Evolutionary conservation across 2,329 filamentous ascomycete genomes (phyloP), one percentile per base, ranked within the genome.

Genomic region (Alternaria panax): DNA sequence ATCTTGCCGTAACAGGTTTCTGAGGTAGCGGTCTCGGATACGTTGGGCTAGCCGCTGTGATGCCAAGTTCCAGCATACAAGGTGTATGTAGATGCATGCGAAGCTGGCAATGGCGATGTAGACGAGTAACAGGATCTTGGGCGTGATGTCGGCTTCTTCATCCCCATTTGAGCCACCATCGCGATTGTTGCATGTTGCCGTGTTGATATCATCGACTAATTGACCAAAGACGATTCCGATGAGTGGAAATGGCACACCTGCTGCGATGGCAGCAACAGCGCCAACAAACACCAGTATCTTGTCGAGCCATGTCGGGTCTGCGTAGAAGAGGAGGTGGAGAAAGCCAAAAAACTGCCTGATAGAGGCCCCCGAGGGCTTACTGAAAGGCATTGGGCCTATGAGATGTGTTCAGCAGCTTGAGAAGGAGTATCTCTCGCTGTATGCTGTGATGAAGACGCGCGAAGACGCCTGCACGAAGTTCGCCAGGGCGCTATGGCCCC

Each of bases 51-150:
- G 80, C 4, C 88, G 85, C 62, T 88, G 87, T 55, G 87, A 88
- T 60, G 85, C 83, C 65, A 90, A 79, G 63, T 82, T 87, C 88
- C 88, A 91, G 65, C 84, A 88, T 9, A 85, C 80, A 28, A 88
- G 82, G 69, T 91, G 86, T 54, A 82, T 76, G 74, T 91, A 92
- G 64, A 91, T 89, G 58, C 86, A 78, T 38, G 82, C 80, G 65
- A 91, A 88, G 60, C 86, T 84, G 27, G 83, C 88, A 57, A 89
- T 85, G 20, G 86, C 86, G 36, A 91, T 82, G 70, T 88, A 89
- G 14, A 89, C 83, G 22, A 91, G 84, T 66, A 71, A 65, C 11
- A 90, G 73, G 38, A 92, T 85, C 68, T 87, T 89, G 50, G 78
- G 70, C 71, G 87, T 84, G 62, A 88, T 82, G 59, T 85, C 79